Evolutionary conservation across 2,329 filamentous ascomycete genomes (phyloP), one percentile per base, ranked within the genome.

Genomic region (Exutisphaerella laricina): DNA sequence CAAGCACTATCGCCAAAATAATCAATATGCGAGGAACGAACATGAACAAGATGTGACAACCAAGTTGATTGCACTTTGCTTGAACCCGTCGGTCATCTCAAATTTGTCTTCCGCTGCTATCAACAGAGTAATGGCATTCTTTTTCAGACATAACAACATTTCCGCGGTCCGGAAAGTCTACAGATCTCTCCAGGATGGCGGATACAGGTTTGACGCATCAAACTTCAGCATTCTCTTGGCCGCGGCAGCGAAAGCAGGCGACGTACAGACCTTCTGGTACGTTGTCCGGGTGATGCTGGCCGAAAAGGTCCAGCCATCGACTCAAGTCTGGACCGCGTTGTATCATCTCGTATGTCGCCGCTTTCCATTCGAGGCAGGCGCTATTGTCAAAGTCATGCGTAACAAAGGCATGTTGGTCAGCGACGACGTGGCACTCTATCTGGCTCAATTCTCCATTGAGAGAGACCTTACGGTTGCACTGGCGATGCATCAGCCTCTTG

Each of bases 211-310:
- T 5, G 41, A 26, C 16, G 29, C 45, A 4, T 26, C 29, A 3
- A 48, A 53, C 17, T 63, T 51, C 43, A 48, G 59, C 34, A 37
- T 46, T 12, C 33, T 58, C 4, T 43, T 64, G n/a, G 37, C 37
- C 8, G 46, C 40, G 3, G 50, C 58, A 4, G 53, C 56, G 7
- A 39, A 46, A 28, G 30, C 28, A 2, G 49, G 51, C 3, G 57
- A 62, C 29, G 25, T 59, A 6, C 50, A 55, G 20, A 59, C 56
- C 30, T 63, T 60, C 37, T 45, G 50, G 13, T 55, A 54, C 21
- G 12, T 50, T 5, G 38, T 60, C 8, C 43, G 42, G 5, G 28
- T 46, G n/a, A 61, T 64, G 58, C 41, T 51, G 4, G 39, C 47
- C 4, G 44, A 49, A 2, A 26, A 37, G 5, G 9, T 56, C 4